A percentile compares a stretch with the other conserved stretches of the same genome.
phyloP scores from a whole-genome alignment of 2,329 filamentous ascomycete genomes.

The Chalara sp. region DNA sequence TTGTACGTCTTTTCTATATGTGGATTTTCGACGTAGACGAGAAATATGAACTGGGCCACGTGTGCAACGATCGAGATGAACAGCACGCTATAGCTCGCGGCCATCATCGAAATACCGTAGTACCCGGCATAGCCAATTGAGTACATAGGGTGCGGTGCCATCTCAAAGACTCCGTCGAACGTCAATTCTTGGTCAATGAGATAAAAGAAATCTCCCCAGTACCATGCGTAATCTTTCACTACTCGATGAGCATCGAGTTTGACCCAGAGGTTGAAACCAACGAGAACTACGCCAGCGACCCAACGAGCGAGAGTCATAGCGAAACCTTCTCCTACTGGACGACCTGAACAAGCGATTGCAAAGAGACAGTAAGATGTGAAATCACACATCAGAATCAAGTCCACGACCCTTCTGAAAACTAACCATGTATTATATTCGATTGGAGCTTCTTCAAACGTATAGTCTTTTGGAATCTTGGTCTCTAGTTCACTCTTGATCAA shows the following conservation, averaged over 20 bases:
- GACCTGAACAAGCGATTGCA: slow-evolving; percentile 77
- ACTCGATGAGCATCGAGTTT: slow-evolving; percentile 96
- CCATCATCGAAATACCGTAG: slow-evolving; percentile 97
- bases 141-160: slow-evolving; percentile 98
- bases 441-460: slow-evolving; percentile 85
- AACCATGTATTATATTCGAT: slow-evolving; percentile 99
- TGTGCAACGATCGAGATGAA: slow-evolving; percentile 96
- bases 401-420: slow-evolving; percentile 88
- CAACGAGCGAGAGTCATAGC: slow-evolving; percentile 69
- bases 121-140: slow-evolving; percentile 96
- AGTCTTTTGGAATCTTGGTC: slow-evolving; percentile 89
- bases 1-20: slow-evolving; percentile 99
- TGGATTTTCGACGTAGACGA: slow-evolving; percentile 87
- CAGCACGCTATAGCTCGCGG: slow-evolving; percentile 92
- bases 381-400: slow-evolving; percentile 97
- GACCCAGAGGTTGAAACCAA: slow-evolving; percentile 96
- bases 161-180: slow-evolving; percentile 97
- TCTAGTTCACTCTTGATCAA: slow-evolving; percentile 86
- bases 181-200: slow-evolving; percentile 96
- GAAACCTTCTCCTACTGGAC: slow-evolving; percentile 64
- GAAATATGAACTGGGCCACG: slow-evolving; percentile 87
- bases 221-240: slow-evolving; percentile 99
- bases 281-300: slow-evolving; percentile 67
- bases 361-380: slow-evolving; percentile 96
- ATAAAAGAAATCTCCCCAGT: slow-evolving; percentile 99